Base-by-base conservation (phyloP, 2,329 filamentous ascomycete species). In the Pseudogymnoascus sp. region DNA sequence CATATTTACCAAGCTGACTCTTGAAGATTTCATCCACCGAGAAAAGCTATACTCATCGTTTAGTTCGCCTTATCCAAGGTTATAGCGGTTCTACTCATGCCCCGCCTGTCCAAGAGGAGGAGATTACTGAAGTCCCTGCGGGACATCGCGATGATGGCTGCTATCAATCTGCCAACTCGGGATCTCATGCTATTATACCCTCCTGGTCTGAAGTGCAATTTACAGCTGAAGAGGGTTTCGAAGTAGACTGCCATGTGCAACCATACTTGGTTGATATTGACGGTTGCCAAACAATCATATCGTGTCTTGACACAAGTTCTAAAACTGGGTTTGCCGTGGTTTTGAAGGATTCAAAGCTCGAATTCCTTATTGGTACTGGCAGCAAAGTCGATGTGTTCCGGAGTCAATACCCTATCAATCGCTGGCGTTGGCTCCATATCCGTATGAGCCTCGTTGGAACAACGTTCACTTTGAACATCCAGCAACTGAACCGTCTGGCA, bases 11-110 rank as follows among this genome's bases (percentile, higher is more conserved):
- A 33, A 62, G 60, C 63, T 63, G 42, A 55, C 58, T 49, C 22
- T 41, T 62, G 11, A 41, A 64, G 67, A 63, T 63, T 52, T 67
- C 63, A 23, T 64, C 38, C 30, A 68, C 61, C 11, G 63, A 63
- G 38, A 62, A 30, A 52, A 38, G 52, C 11, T 67, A 65, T 39
- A 61, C 36, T 8, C 60, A 63, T 52, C 64, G 65, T 19, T 33
- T 63, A 19, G 62, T 65, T 38, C 64, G 65, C 30, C 60, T 65
- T 8, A 45, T 66, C 14, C 65, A 65, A 39, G 55, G 65, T 11
- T 58, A 64, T 22, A 60, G 45, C 36, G 60, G 41, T 25, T 38
- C 62, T 33, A 62, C 61, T n/a, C 62, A 66, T 45, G 58, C 58
- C 14, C 64, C 65, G 2, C 36, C 52, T 6, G 45, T 61, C 9